Conservation (phyloP, 2,329 filamentous ascomycete genomes). For the Calonectria naviculata region DNA sequence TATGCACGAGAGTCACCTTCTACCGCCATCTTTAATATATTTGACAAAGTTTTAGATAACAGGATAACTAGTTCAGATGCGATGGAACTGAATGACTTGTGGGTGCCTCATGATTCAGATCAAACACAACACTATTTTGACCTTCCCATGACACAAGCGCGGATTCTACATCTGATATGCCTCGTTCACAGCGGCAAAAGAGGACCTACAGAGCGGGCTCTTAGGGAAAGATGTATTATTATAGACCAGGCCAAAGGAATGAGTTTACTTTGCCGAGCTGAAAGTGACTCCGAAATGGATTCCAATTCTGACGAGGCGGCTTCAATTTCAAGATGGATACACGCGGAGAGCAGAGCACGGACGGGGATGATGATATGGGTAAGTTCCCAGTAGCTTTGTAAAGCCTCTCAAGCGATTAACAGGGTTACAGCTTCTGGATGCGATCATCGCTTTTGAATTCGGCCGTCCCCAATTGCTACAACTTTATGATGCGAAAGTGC, state of each 20-base stretch:
- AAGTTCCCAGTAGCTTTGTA: neutral
- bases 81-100: neutral
- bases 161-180: neutral
- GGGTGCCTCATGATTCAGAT: neutral
- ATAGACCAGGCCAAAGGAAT: neutral
- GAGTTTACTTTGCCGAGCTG: neutral
- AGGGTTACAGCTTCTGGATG: neutral
- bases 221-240: neutral
- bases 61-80: neutral
- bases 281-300: neutral
- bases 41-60: neutral
- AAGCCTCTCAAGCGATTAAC: neutral
- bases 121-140: neutral
- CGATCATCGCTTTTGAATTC: neutral
- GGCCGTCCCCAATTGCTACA: neutral
- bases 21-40: neutral
- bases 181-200: neutral
- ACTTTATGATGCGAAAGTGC: neutral
- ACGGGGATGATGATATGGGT: slow-evolving; percentile 11
- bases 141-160: neutral
- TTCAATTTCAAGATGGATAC: neutral
- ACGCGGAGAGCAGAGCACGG: neutral
- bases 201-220: neutral
- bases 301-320: neutral
- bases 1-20: neutral